Percentiles rank a stretch among this genome's conserved stretches.
phyloP scores from a whole-genome alignment of 1,284 basidiomycete genomes.

The Microbotryum violaceum region DNA sequence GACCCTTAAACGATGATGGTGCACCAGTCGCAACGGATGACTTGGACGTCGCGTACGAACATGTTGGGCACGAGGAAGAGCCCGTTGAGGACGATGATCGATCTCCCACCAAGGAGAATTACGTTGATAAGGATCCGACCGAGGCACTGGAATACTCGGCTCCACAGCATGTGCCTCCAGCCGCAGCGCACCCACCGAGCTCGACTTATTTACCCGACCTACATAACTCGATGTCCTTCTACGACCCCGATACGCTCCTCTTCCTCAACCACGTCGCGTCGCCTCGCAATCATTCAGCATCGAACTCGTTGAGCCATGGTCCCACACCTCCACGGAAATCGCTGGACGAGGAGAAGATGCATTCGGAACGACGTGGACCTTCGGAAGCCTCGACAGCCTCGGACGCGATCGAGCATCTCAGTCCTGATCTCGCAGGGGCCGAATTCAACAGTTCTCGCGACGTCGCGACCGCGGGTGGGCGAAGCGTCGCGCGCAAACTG shows the following conservation, averaged over 20 bases:
- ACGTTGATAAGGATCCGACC: neutral
- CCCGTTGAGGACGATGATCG: neutral
- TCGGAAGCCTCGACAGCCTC: neutral
- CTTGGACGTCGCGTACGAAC: neutral
- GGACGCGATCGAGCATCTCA: conserved; percentile 11
- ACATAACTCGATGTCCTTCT: conserved; percentile 52
- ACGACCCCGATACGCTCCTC: conserved; percentile 61
- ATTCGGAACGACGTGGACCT: neutral
- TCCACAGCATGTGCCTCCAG: neutral
- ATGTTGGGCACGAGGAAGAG: neutral
- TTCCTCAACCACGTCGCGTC: conserved; percentile 41
- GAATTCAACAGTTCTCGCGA: neutral
- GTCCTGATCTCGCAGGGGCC: conserved; percentile 4
- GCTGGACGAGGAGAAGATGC: neutral
- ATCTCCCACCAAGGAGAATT: neutral
- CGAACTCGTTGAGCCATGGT: neutral
- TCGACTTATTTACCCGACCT: conserved; percentile 15
- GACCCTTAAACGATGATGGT: conserved; percentile 6
- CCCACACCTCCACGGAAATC: neutral
- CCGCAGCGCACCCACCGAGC: neutral
- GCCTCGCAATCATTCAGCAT: conserved; percentile 3
- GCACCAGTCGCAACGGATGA: neutral
- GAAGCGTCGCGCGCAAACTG: conserved; percentile 28
- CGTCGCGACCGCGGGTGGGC: neutral
- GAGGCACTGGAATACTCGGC: neutral